Conservation (phyloP, 257 asterid genomes). For the Scutellaria minor region DNA sequence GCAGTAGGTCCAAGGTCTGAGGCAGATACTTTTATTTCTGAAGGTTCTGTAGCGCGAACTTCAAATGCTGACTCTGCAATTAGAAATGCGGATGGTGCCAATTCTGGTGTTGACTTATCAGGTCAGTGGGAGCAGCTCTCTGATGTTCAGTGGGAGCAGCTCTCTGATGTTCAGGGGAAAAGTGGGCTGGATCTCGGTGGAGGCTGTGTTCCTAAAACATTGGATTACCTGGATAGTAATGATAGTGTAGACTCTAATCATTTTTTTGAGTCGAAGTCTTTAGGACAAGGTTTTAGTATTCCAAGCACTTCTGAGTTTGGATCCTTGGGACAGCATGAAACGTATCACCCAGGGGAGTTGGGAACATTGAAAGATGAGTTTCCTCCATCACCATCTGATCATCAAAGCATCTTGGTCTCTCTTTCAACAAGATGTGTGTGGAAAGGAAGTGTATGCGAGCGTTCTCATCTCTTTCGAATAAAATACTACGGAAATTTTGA, state of each 20-base stretch:
- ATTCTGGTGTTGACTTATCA: conserved; percentile 32
- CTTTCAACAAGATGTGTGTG: conserved; percentile 69
- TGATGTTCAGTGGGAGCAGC: conserved; percentile 45
- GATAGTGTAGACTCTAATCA: conserved; percentile 33
- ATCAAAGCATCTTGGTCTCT: conserved; percentile 84
- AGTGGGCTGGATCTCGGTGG: conserved; percentile 35
- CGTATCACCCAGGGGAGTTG: conserved; percentile 37
- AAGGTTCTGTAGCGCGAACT: conserved; percentile 39
- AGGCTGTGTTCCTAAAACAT: conserved; percentile 32
- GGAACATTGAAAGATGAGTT: conserved; percentile 58
- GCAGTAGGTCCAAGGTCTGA: conserved; percentile 33
- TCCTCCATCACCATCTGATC: conserved; percentile 66
- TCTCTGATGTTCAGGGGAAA: conserved; percentile 43
- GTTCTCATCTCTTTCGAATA: conserved; percentile 76
- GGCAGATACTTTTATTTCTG: conserved; percentile 36
- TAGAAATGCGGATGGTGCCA: conserved; percentile 26
- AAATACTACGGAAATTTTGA: conserved; percentile 77
- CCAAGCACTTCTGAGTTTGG: conserved; percentile 38
- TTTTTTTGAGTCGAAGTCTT: conserved; percentile 34
- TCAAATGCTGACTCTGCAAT: conserved; percentile 40
- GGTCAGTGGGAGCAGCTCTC: conserved; percentile 44
- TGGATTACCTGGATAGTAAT: conserved; percentile 31
- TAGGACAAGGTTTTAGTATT: conserved; percentile 36
- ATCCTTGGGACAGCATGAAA: conserved; percentile 39
- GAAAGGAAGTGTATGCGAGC: conserved; percentile 79